Evolutionary conservation across 768 basidiomycete species (phyloP).

Genomic region (Megacollybia marginata): DNA sequence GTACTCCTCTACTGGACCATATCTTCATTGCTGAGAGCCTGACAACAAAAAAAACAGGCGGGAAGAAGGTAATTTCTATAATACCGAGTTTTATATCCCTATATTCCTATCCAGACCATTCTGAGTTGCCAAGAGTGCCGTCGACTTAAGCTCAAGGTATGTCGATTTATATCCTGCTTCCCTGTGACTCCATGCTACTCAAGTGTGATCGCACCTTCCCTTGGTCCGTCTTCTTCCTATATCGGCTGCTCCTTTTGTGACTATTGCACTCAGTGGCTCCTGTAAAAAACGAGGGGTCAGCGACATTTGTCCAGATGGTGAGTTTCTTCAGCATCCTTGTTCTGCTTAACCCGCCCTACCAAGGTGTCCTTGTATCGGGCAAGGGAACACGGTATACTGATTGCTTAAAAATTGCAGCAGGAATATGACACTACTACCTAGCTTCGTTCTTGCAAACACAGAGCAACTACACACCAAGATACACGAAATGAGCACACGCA

Average conservation of each 20-base stretch:
- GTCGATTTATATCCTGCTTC: slow-evolving; percentile 1
- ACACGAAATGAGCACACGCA: slow-evolving; percentile 59
- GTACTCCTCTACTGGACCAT: slow-evolving; percentile 33
- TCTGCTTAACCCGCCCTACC: slow-evolving; percentile 1
- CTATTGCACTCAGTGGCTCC: slow-evolving; percentile 2
- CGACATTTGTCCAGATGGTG: slow-evolving; percentile 61
- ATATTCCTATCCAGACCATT: slow-evolving; percentile 27
- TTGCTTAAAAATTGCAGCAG: no score
- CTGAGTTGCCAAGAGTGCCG: slow-evolving; percentile 60
- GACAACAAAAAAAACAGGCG: slow-evolving; percentile 34
- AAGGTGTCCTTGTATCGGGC: slow-evolving; percentile 58
- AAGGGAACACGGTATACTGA: slow-evolving; percentile 43
- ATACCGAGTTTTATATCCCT: not conserved
- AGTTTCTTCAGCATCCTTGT: slow-evolving; percentile 6
- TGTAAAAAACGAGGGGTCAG: slow-evolving; percentile 55
- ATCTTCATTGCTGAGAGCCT: slow-evolving; percentile 46
- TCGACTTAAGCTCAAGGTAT: slow-evolving; percentile 56
- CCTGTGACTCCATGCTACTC: slow-evolving; percentile 5
- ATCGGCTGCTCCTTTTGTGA: slow-evolving; percentile 1
- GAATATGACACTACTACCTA: slow-evolving; percentile 4
- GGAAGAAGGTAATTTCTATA: slow-evolving; percentile 33
- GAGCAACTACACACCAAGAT: slow-evolving; percentile 61
- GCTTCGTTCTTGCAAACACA: slow-evolving; percentile 59
- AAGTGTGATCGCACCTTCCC: slow-evolving; percentile 49
- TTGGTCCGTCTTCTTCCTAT: slow-evolving; percentile 23